Conservation (phyloP, 2,329 filamentous ascomycete species). For the Nigrospora oryzae region DNA sequence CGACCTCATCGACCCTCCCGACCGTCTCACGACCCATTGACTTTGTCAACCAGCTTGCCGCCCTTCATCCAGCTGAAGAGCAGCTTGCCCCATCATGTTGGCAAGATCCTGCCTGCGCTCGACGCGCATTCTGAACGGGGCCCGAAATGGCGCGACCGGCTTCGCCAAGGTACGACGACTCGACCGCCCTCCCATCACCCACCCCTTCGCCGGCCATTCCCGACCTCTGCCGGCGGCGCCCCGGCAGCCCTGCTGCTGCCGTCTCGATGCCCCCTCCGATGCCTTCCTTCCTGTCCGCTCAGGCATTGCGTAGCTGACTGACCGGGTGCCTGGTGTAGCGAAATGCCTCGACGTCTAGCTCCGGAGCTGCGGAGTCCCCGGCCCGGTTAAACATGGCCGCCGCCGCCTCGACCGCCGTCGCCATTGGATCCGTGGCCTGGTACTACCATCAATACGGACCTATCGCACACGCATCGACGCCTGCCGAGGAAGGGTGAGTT, state of each 20-base stretch:
- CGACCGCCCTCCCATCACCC: conserved; percentile 6
- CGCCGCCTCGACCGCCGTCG: conserved; percentile 76
- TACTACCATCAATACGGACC: conserved; percentile 96
- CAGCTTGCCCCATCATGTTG: conserved; percentile 66
- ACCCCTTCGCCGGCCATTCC: not conserved
- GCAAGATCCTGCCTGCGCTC: conserved; percentile 85
- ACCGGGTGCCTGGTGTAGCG: conserved; percentile 33
- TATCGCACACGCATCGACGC: conserved; percentile 80
- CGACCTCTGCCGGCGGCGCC: not conserved
- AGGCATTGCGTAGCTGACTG: conserved; percentile 1
- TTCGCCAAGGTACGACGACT: conserved; percentile 63
- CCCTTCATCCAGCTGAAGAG: conserved; percentile 27
- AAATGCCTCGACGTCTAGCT: conserved; percentile 64
- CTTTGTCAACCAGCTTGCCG: conserved; percentile 11
- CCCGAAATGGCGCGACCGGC: conserved; percentile 64
- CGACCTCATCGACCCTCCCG: conserved; percentile 5
- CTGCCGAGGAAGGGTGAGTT: conserved; percentile 95
- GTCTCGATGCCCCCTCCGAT: not conserved
- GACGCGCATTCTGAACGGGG: conserved; percentile 74
- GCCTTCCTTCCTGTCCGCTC: not conserved
- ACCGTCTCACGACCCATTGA: conserved; percentile 8
- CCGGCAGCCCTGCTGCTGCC: not conserved
- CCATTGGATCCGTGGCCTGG: conserved; percentile 86
- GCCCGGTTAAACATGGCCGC: conserved; percentile 82
- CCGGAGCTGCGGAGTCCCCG: conserved; percentile 60